Conservation (phyloP, 73 alveolate genomes). For the Diophrys sp. region DNA sequence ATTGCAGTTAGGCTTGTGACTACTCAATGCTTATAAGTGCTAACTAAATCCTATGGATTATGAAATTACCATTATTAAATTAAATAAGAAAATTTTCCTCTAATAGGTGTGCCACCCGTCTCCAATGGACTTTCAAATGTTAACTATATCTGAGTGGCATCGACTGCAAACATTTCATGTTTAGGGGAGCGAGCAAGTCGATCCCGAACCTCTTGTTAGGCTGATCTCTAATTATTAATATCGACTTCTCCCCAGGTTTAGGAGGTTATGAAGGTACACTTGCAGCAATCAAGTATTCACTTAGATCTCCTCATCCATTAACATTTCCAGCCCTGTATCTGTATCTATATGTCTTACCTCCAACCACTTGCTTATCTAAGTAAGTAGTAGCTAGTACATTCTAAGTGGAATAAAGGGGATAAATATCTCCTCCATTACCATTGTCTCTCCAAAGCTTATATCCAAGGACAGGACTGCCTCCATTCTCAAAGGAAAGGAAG, state of each 20-base stretch:
- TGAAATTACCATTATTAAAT: too few species aligned
- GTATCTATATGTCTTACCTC: constrained; percentile 49
- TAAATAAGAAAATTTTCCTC: too few species aligned
- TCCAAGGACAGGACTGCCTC: constrained; percentile 44
- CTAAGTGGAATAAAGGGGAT: constrained; percentile 15
- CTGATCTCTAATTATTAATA: too few species aligned
- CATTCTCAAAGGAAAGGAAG: constrained; percentile 13
- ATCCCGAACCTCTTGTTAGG: too few species aligned
- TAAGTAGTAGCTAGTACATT: constrained; percentile 35
- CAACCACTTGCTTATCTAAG: constrained; percentile 16
- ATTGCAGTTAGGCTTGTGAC: constrained; percentile 34
- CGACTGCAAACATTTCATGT: too few species aligned
- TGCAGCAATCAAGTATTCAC: constrained; percentile 45
- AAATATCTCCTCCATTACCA: constrained; percentile 49
- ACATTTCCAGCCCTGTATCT: constrained; percentile 53
- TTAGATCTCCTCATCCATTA: constrained; percentile 58
- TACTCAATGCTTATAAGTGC: constrained; percentile 36
- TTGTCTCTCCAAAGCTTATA: constrained; percentile 64
- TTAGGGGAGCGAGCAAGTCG: too few species aligned
- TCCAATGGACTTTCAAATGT: too few species aligned
- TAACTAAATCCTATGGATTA: too few species aligned
- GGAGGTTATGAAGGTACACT: constrained; percentile 42
- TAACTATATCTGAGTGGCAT: too few species aligned
- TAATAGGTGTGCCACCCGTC: too few species aligned
- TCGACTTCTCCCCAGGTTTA: too few species aligned